Percentiles rank a stretch among this genome's conserved stretches.
These are phyloP conservation scores for Heliocybe sulcata DNA, from an alignment of 1,284 basidiomycete species.

Conservation along the genomic window DNA sequence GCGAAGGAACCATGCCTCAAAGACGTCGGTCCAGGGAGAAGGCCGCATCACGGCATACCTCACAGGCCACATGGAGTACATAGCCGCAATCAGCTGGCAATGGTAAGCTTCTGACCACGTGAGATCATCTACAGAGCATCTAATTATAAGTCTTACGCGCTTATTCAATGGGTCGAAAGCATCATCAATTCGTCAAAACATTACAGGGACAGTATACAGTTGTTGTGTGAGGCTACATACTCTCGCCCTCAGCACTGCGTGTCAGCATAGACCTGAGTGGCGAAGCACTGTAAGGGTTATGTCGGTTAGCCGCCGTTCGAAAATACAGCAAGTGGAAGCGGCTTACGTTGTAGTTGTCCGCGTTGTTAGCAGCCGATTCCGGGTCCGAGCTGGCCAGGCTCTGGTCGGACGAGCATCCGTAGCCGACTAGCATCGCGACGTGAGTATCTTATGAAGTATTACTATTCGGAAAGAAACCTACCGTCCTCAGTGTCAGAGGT, in stretches of 20 bases:
- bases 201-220: too few relatives aligned
- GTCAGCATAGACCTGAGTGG: constrained; percentile 18
- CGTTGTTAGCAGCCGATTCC: constrained; percentile 13
- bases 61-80: too few relatives aligned
- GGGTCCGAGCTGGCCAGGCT: constrained; percentile 12
- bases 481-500: neutral
- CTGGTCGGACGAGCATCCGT: constrained; percentile 19
- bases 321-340: neutral
- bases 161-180: too few relatives aligned
- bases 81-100: too few relatives aligned
- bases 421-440: constrained; percentile 13
- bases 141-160: too few relatives aligned
- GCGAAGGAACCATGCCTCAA: too few relatives aligned
- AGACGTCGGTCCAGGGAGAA: too few relatives aligned
- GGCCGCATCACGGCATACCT: too few relatives aligned
- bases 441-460: constrained; percentile 4
- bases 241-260: constrained; percentile 20
- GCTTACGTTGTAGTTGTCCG: constrained; percentile 22
- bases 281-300: constrained; percentile 15
- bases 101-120: too few relatives aligned
- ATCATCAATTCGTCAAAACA: neutral
- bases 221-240: too few relatives aligned
- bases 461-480: neutral
- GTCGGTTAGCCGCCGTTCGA: neutral
- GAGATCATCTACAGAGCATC: too few relatives aligned